Conservation (phyloP, 2,329 filamentous ascomycete species). For the Arthroderma uncinatum region DNA sequence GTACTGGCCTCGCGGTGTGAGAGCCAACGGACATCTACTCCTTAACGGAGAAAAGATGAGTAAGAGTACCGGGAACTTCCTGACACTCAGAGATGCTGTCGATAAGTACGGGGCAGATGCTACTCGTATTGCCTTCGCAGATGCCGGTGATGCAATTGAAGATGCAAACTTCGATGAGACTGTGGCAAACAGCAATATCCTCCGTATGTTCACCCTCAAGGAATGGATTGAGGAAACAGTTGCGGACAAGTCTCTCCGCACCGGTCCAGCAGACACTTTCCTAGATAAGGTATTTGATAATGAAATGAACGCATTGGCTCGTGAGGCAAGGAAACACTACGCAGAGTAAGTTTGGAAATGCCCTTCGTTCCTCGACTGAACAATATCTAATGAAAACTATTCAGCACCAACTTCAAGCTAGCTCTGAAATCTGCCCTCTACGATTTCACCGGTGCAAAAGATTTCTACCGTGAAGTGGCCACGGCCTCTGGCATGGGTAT, state of each 20-base stretch:
- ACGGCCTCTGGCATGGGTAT: conserved; percentile 68
- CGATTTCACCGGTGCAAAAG: conserved; percentile 77
- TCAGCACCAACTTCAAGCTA: conserved; percentile 64
- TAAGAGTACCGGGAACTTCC: conserved; percentile 94
- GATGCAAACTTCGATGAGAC: conserved; percentile 97
- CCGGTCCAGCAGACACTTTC: conserved; percentile 63
- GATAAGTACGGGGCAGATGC: conserved; percentile 93
- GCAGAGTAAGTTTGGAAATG: conserved; percentile 40
- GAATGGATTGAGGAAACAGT: conserved; percentile 87
- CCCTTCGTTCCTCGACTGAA: neutral
- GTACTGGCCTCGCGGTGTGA: conserved; percentile 78
- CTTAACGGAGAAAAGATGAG: conserved; percentile 98
- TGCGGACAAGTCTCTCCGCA: conserved; percentile 62
- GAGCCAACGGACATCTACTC: conserved; percentile 84
- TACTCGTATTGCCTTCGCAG: conserved; percentile 78
- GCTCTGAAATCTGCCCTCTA: conserved; percentile 81
- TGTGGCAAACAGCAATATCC: conserved; percentile 82
- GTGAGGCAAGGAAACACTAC: conserved; percentile 69
- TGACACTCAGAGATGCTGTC: conserved; percentile 76
- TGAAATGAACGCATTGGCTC: conserved; percentile 76
- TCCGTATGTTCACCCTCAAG: conserved; percentile 69
- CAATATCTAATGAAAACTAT: conserved; percentile 7
- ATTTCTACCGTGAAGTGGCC: conserved; percentile 79
- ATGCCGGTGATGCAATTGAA: conserved; percentile 85
- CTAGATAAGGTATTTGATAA: conserved; percentile 87